phyloP scores from a whole-genome alignment of 331 rosid species.

The Spiraea crenata region DNA sequence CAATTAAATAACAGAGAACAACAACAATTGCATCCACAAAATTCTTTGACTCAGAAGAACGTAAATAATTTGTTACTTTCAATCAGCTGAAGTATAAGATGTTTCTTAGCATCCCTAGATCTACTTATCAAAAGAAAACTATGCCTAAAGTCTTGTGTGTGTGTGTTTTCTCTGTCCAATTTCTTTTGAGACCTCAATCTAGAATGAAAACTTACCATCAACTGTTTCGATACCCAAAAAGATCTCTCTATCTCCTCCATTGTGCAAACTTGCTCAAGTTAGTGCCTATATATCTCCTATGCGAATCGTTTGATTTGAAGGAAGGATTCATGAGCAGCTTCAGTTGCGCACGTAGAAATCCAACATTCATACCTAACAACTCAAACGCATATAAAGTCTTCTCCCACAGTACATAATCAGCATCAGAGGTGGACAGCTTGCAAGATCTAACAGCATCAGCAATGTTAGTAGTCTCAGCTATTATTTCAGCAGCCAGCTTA shows the following conservation, averaged over 20 bases:
- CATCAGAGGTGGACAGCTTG: conserved; percentile 1
- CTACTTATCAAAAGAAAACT: background rate
- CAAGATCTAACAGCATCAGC: conserved; percentile 8
- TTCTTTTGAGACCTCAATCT: background rate
- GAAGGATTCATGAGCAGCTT: background rate
- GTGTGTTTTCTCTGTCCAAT: background rate
- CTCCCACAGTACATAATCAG: conserved; percentile 3
- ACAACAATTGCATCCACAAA: background rate
- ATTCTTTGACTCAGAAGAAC: too few relatives aligned
- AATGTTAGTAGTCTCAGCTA: background rate
- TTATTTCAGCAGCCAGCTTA: conserved; percentile 12
- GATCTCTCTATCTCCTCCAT: background rate
- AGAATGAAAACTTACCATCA: background rate
- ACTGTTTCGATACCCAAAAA: background rate
- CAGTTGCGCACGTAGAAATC: background rate
- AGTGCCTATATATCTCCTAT: background rate
- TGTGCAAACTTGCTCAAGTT: background rate
- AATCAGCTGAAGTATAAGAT: background rate
- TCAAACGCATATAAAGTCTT: conserved; percentile 8
- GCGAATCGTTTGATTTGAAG: too few relatives aligned
- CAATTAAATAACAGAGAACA: too few relatives aligned
- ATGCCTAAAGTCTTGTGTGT: background rate
- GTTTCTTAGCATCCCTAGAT: background rate
- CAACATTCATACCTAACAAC: conserved; percentile 9
- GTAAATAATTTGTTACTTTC: too few relatives aligned